Base-by-base conservation (phyloP, 1,139 yeast genomes). In the Suhomyces bokatorum region DNA sequence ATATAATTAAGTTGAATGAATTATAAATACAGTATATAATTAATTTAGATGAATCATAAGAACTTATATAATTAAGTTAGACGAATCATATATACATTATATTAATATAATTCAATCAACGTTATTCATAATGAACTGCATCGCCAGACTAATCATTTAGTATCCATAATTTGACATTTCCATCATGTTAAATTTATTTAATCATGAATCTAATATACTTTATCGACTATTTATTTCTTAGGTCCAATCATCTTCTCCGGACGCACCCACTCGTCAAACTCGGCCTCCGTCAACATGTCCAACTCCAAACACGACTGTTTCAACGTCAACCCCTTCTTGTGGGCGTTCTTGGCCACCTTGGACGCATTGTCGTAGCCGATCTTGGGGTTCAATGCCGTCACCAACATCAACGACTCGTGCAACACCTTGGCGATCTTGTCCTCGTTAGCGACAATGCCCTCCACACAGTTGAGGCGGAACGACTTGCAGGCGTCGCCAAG, bases 221-320 rank as follows among this genome's bases (percentile, higher is more conserved):
- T n/a, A n/a, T n/a, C n/a, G n/a, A n/a, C n/a, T n/a, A 5, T 20
- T 8, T 20, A 20, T 20, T 44, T 43, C 35, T 40, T 85, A 59
- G 99, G 99, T 48, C 97, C 97, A 73, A 93, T 81, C 99, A 93
- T 93, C 64, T 87, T 83, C 76, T 93, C 98, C 54, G 99, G 99
- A 69, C 89, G 84, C 56, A 93, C 99, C 96, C 96, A 93, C 70
- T 89, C 79, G 68, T 90, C 95, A 60, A 93, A 93, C 72, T 91
- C 97, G 63, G 83, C 85, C 54, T 80, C 83, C 47, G 81, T 78
- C 64, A 93, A 79, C 47, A 86, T 90, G 48, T 88, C 88, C 63
- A 95, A 82, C 70, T 93, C 96, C 61, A 93, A 77, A 50, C 97
- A 97, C 50, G 96, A 84, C 70, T 89, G 87, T 75, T 93, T 93